Evolutionary conservation across 768 basidiomycete genomes (phyloP), one percentile per base, ranked within the genome.

Genomic region (Hygrophoropsis aurantiaca): DNA sequence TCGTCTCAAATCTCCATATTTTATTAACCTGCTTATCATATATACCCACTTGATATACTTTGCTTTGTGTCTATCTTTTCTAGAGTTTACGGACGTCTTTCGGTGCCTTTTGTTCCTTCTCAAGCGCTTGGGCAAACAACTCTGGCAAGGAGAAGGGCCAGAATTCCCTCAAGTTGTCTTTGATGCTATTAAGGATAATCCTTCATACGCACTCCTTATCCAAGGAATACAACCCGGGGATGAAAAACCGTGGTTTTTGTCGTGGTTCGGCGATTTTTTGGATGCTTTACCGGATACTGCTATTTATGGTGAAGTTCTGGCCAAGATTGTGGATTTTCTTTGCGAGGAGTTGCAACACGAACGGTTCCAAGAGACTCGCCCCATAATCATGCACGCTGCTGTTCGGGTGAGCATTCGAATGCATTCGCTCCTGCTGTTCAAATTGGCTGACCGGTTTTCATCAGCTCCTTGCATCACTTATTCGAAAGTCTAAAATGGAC

Each of bases 341-440:
- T 87, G 85, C 61, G 89, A 88, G 59, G 84, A 90, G 53, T 65
- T 89, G 16, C 92, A 94, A 59, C 89, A 92, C 53, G 80, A 84
- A 47, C 77, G 87, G 3, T 87, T 89, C 59, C 65, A 72, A 40
- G 69, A 73, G 20, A 67, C 79, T 18, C 77, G 85, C 13, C 82
- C 88, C 1, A 66, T 68, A 19, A 77, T 83, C 15, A 80, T 92
- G 67, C 60, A 72, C 21, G 69, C 77, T 24, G 84, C 85, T 3
- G 67, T 82, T 37, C 73, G 76, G 54, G 94, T 92, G 59, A 68
- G 86, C 70, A 19, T 33, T 33, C 44, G 50, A 7, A 30, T 38
- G 13, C 27, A 30, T 6, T 7, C 27, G 7, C 27, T 30, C 13
- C 13, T 7, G 27, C 6, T 13, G 6, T 30, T 6, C 27, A 30